Evolutionary conservation across 192 early-diverging fungal species (phyloP).

Genomic region (Coemansia sp.): DNA sequence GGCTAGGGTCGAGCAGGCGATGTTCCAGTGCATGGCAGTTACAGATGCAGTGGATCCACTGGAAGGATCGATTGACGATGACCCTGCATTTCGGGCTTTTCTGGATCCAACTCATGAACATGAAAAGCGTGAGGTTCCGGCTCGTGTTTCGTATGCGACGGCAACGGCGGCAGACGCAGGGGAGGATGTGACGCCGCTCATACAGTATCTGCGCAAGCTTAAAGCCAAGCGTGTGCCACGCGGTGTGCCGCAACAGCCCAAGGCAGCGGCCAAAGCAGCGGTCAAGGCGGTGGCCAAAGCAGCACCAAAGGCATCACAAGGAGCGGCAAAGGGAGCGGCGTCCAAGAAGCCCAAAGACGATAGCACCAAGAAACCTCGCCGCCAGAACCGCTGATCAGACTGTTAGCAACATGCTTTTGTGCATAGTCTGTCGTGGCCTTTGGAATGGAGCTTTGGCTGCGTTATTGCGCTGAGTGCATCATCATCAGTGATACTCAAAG

Average conservation of each 20-base stretch:
- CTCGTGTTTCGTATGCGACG: constrained; percentile 32
- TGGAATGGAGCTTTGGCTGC: no score
- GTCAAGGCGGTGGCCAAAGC: not conserved
- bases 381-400: constrained; percentile 17
- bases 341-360: constrained; percentile 4
- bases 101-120: not conserved
- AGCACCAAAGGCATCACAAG: not conserved
- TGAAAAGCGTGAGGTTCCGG: not conserved
- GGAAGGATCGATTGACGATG: constrained; percentile 29
- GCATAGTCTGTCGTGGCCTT: no score
- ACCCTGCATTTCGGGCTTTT: constrained; percentile 38
- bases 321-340: not conserved
- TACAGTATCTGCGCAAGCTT: constrained; percentile 37
- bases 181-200: constrained; percentile 28
- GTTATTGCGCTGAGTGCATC: no score
- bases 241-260: not conserved
- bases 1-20: constrained; percentile 36
- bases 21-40: constrained; percentile 28
- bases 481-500: no score
- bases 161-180: constrained; percentile 10
- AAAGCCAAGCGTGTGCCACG: constrained; percentile 11
- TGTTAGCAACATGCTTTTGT: no score
- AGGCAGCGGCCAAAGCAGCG: not conserved
- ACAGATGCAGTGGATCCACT: constrained; percentile 11
- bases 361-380: constrained; percentile 13